A percentile compares a stretch with the other conserved stretches of the same genome.
phyloP scores from a whole-genome alignment of 768 basidiomycete genomes.

The Pisolithus orientalis region DNA sequence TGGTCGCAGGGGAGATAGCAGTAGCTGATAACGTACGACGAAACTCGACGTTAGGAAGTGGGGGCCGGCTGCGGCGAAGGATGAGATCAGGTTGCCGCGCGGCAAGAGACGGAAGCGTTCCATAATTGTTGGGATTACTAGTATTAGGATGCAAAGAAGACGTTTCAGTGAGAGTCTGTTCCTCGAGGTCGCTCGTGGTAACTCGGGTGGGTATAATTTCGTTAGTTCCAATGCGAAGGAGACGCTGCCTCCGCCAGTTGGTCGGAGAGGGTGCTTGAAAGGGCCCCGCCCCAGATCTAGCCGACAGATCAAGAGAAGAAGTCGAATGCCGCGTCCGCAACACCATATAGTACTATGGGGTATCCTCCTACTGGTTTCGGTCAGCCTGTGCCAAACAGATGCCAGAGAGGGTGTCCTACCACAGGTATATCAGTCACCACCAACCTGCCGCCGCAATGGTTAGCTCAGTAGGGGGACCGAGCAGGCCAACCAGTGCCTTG shows the following conservation, averaged over 20 bases:
- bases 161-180: constrained; percentile 26
- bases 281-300: constrained; percentile 26
- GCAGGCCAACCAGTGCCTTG: not conserved
- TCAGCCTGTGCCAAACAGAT: too few species aligned
- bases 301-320: constrained; percentile 9
- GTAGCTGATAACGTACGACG: constrained; percentile 34
- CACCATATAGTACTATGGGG: constrained; percentile 11
- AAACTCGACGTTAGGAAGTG: constrained; percentile 28
- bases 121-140: constrained; percentile 41
- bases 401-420: too few species aligned
- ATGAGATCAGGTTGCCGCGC: constrained; percentile 22
- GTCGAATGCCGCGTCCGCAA: constrained; percentile 12
- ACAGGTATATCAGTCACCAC: too few species aligned
- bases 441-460: too few species aligned
- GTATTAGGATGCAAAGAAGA: constrained; percentile 27
- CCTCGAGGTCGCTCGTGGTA: constrained; percentile 3
- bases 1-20: constrained; percentile 22
- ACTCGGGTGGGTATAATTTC: not conserved
- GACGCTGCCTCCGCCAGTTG: constrained; percentile 53
- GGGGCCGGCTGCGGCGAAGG: constrained; percentile 31
- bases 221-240: constrained; percentile 45
- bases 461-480: too few species aligned
- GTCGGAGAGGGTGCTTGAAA: constrained; percentile 49
- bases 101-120: constrained; percentile 40
- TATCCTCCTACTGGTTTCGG: too few species aligned